Base-by-base conservation (phyloP, 2,329 filamentous ascomycete genomes). In the Aschersonia sp. region DNA sequence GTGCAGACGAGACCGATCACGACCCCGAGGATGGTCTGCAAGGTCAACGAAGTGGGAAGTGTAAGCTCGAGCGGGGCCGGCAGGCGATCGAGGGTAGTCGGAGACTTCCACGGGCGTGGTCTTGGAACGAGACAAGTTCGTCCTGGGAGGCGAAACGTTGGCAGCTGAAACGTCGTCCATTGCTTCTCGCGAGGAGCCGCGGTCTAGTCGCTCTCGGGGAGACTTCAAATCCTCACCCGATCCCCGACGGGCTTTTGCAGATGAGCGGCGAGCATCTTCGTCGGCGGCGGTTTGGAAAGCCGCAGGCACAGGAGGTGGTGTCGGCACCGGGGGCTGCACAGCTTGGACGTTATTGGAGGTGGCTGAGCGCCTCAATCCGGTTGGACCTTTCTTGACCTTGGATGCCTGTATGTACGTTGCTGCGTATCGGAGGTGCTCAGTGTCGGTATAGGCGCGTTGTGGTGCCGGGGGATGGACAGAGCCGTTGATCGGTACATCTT, bases 1-100 rank as follows among this genome's bases (percentile, higher is more conserved):
- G 5, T 67, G 61, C 53, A 61, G 53, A 43, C 61, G 62, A 9
- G 64, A 65, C 12, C 66, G 65, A 31, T 56, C 56, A 30, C 66
- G 66, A 5, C 66, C 66, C 4, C 65, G 65, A 5, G 56, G 51
- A 7, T 61, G 58, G 1, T 53, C 57, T 2, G 51, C 31, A 2
- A 50, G 29, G 2, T 61, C 51, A 43, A 59, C 59, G 0, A 40
- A 50, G 40, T 56, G 57, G 45, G 58, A 68, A 0, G 65, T 69
- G 45, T 65, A 54, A 2, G 66, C 50, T 40, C 66, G 58, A 7
- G 55, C 40, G 3, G 64, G 53, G 4, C 48, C 51, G 3, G 63
- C 62, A 1, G 57, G 51, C 6, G 60, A 55, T 9, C 63, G 61
- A 31, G 50, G 12, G 47, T 60, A 61, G 2, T 32, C 53, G 7